Evolutionary conservation across 805 yeast genomes (phyloP), one percentile per base, ranked within the genome.

Genomic region (Starmerella stellata): DNA sequence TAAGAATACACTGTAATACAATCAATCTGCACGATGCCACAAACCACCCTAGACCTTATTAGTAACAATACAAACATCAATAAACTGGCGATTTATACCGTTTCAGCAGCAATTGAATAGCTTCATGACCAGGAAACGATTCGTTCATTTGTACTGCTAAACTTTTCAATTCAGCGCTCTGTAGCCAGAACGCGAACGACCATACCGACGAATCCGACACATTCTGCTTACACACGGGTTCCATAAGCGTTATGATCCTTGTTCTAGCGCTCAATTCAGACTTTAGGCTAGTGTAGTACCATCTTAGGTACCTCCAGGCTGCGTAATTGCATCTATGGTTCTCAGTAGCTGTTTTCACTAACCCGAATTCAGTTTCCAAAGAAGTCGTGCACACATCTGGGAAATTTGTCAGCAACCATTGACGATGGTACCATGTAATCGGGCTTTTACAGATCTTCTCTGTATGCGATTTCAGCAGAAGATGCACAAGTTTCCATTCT

Each of bases 311-410:
- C n/a, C 54, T 48, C 61, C 67, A 60, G 0, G 72, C 70, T 39
- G 68, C 69, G 47, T 69, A 69, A 48, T 68, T 70, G 32, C 59
- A 48, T 8, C 63, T 64, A 45, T 69, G 75, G 11, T 50, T 42
- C 19, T 42, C 49, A 0, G 61, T 60, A 0, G 74, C 64, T 7
- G 35, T 36, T 2, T 55, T 38, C 1, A 68, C 56, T 1, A 52
- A 38, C 14, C 38, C 39, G 24, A 53, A 37, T 42, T 61, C 63
- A 4, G 35, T 35, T 2, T 39, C 38, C 5, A 40, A 15, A 7
- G 41, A n/a, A 4, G 4, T 5, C 7, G n/a, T 24, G 1, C 14
- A 31, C 25, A 11, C 23, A 25, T 25, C 29, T 25, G 14, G 14
- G 25, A 30, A 23, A 2, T 21, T n/a, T 13, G 20, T 14, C n/a